Percentiles rank a stretch among this genome's conserved stretches.
phyloP scores from a whole-genome alignment of 2,329 filamentous ascomycete species.

The Aspergillus latus region DNA sequence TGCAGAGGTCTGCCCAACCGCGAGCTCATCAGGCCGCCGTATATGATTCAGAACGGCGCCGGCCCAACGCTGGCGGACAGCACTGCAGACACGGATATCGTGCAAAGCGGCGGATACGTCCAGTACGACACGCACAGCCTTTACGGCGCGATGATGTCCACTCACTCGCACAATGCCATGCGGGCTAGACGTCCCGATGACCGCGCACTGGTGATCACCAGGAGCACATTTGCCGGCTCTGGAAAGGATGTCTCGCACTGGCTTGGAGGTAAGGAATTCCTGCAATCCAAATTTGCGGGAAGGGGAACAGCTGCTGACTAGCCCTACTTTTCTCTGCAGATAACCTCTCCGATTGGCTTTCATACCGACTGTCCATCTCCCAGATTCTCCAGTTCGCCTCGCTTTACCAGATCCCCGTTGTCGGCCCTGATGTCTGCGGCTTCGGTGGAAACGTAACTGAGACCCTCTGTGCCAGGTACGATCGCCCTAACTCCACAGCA shows the following conservation, averaged over 20 bases:
- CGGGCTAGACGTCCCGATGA: slow-evolving; percentile 60
- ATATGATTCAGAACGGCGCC: slow-evolving; percentile 64
- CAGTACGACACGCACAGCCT: slow-evolving; percentile 78
- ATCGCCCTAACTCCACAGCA: too few relatives aligned
- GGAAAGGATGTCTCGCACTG: slow-evolving; percentile 61
- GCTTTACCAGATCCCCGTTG: slow-evolving; percentile 68
- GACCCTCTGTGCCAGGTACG: not conserved
- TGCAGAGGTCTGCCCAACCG: slow-evolving; percentile 59
- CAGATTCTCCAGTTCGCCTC: slow-evolving; percentile 62
- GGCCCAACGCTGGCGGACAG: slow-evolving; percentile 50
- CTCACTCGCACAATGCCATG: slow-evolving; percentile 65
- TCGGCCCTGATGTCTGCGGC: slow-evolving; percentile 72
- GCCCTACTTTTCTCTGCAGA: slow-evolving; percentile 51
- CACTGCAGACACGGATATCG: slow-evolving; percentile 66
- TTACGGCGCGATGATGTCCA: slow-evolving; percentile 74
- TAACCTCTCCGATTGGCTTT: slow-evolving; percentile 58
- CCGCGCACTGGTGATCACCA: slow-evolving; percentile 70
- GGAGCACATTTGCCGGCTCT: slow-evolving; percentile 72
- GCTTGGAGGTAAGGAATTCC: slow-evolving; percentile 20
- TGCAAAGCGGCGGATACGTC: slow-evolving; percentile 65
- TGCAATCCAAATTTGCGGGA: not conserved
- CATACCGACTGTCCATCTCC: slow-evolving; percentile 60
- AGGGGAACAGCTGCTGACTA: not conserved
- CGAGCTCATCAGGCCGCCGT: slow-evolving; percentile 64
- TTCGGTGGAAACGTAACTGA: slow-evolving; percentile 52